Evolutionary conservation across 164 flowering plant genomes (phyloP), one percentile per base, ranked within the genome.

Genomic region (Macadamia tetraphylla): DNA sequence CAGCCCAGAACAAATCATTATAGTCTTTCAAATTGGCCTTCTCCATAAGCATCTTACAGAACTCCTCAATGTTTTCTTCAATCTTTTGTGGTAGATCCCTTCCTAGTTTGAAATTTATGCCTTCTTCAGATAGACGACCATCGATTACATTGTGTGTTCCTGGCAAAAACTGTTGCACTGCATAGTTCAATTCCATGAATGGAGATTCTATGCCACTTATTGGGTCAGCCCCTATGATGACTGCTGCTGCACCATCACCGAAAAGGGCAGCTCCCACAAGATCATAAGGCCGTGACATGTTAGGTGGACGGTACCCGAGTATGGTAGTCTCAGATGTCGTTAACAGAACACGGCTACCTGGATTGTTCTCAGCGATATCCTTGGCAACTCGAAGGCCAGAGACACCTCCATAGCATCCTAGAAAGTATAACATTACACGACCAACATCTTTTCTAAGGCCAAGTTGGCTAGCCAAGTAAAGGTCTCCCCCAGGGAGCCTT

Each of bases 201-300:
- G 92, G 88, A 9, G 60, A 70, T 69, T 86, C 88, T 2, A 17
- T 52, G 0, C 46, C 71, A 1, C 14, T 23, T 1, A 73, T 1
- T 0, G 90, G 90, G 66, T 81, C 79, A 1, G 86, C 55, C 9
- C 92, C 92, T 1, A 86, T 68, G 6, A 88, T 77, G 9, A 70
- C 85, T 2, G 92, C 88, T 0, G 90, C 92, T 0, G 92, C 90
- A 11, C 92, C 92, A 58, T 88, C 92, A 0, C 92, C 92, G 17
- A 88, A 88, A 3, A 88, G 88, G 6, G 92, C 90, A 1, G 88
- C 90, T 8, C 90, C 92, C 0, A 88, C 90, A 17, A 86, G 85
- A 60, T 86, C 88, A n/a, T 86, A 86, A 1, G 90, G 90, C 9
- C 90, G 82, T 0, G 69, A 75, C 68, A 77, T 76, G 77, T 70